Evolutionary conservation across 1,284 basidiomycete genomes (phyloP).

Genomic region (Moniliophthora roreri): DNA sequence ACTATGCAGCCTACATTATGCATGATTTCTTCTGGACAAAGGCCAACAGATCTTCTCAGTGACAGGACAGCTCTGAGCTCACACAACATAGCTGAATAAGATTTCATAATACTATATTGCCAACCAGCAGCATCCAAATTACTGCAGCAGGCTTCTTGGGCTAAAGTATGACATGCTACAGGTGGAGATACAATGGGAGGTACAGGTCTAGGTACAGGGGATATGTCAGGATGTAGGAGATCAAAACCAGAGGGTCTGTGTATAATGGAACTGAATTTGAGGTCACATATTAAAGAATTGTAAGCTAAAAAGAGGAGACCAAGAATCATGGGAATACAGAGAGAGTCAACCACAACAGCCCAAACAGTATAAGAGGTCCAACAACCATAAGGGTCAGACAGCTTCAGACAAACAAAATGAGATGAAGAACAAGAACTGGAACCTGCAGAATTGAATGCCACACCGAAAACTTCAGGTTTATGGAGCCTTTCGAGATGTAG

Average conservation of each 20-base stretch:
- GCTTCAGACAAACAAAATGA: not conserved
- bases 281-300: conserved; percentile 17
- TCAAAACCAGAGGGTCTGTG: conserved; percentile 12
- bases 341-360: conserved; percentile 13
- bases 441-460: not conserved
- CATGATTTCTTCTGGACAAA: not conserved
- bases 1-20: conserved; percentile 6
- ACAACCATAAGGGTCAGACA: not conserved
- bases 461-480: not conserved
- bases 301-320: conserved; percentile 16
- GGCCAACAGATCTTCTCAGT: no score
- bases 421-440: not conserved
- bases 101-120: not conserved
- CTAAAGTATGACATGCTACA: no score
- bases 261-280: conserved; percentile 5
- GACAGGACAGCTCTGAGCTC: no score
- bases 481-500: not conserved
- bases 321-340: conserved; percentile 18
- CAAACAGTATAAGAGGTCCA: conserved; percentile 10
- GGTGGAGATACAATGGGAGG: not conserved
- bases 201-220: not conserved
- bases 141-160: not conserved
- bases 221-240: conserved; percentile 6
- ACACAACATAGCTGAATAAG: no score
- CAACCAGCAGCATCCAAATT: not conserved